Base-by-base conservation (phyloP, 306 rosid species). In the Elaeagnus macrophylla region DNA sequence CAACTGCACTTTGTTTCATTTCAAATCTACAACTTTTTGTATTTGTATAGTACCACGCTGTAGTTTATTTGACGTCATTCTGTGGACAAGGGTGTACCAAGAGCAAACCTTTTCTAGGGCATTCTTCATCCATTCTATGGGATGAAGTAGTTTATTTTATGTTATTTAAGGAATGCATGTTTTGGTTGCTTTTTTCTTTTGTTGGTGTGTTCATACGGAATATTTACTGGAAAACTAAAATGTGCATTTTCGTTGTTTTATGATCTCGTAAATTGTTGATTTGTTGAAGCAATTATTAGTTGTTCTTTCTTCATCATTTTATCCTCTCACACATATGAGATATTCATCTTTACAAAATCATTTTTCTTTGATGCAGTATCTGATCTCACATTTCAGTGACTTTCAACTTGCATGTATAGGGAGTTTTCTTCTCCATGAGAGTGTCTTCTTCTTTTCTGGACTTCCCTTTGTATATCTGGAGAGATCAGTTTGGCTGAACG, bases 401-500 rank as follows among this genome's bases (percentile, higher is more conserved):
- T 90, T 90, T 61, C 97, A 90, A 81, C 72, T 90, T 68, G 81
- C 91, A 39, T 79, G 91, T 65, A 59, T 90, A 8, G 95, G 95
- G 57, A 82, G 86, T 71, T 86, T 90, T 74, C 72, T 86, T 52
- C 79, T 90, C 55, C 94, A 86, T 76, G 97, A 90, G 68, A 80
- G 84, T 8, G 77, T 81, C 65, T 90, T 90, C 79, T 90, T 90
- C 74, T 76, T 93, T 35, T 84, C 96, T 14, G 99, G 99, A 54
- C 95, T 93, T 64, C 99, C 99, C 48, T 93, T 82, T 74, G 71
- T 87, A 53, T 79, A 61, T 82, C 77, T 93, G 14, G 99, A 93
- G 80, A 93, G 95, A 70, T 85, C 78, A 15, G 96, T 96, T 49
- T 93, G 87, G 95, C 76, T 93, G 71, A 82, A 75, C 95, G 80